Evolutionary conservation across 2,329 filamentous ascomycete genomes (phyloP).

Genomic region (Penicillium sp.): DNA sequence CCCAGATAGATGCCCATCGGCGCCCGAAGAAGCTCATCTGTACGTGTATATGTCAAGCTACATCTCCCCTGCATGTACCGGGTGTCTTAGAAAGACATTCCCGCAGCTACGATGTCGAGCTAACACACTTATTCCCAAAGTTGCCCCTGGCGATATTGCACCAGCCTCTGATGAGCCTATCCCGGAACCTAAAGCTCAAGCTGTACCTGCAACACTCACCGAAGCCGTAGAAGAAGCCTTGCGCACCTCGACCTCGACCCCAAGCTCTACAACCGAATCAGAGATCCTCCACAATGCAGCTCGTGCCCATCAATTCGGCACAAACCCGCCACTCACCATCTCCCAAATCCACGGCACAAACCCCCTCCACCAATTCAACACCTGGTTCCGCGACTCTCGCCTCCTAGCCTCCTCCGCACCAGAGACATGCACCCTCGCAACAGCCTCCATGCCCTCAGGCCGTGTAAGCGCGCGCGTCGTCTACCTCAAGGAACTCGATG

Average conservation of each 20-base stretch:
- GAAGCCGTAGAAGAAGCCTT: conserved; percentile 18
- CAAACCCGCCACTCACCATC: conserved; percentile 43
- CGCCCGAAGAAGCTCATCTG: conserved; percentile 46
- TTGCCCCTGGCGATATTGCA: conserved; percentile 45
- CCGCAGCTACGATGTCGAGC: neutral
- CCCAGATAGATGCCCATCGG: conserved; percentile 15
- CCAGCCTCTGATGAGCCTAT: conserved; percentile 18
- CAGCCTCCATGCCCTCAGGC: conserved; percentile 77
- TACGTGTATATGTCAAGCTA: conserved; percentile 19
- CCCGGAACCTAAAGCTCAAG: conserved; percentile 13
- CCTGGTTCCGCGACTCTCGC: conserved; percentile 79
- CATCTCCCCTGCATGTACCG: neutral
- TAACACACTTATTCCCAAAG: conserved; percentile 25
- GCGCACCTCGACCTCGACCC: conserved; percentile 38
- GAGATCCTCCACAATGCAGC: conserved; percentile 39
- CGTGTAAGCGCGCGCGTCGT: conserved; percentile 82
- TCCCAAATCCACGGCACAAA: conserved; percentile 44
- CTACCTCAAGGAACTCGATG: conserved; percentile 93
- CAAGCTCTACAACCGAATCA: conserved; percentile 34
- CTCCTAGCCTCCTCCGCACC: conserved; percentile 65
- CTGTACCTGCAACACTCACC: neutral
- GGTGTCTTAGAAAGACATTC: neutral
- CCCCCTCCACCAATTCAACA: conserved; percentile 81
- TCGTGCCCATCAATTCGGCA: conserved; percentile 45
- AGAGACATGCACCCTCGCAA: conserved; percentile 85